A percentile compares a stretch with the other conserved stretches of the same genome.
These are phyloP conservation scores for Berberis vulgaris DNA, from an alignment of 164 flowering plant species.

Conservation along the genomic window DNA sequence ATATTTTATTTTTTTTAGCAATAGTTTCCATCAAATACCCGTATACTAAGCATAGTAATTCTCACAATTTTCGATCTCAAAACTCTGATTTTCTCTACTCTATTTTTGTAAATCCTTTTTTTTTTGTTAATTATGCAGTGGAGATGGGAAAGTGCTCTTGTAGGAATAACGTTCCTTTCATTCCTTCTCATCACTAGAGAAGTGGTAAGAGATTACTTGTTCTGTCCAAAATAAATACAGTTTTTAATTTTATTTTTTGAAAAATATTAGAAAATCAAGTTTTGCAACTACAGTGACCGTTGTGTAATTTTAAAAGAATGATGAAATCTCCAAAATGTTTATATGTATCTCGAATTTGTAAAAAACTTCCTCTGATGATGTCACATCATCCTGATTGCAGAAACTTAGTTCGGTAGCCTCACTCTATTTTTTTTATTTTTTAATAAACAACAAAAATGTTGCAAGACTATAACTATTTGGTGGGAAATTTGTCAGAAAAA, in stretches of 20 bases:
- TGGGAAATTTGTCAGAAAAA: constrained; percentile 24
- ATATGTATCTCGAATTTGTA: too few species aligned
- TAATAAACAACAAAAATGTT: too few species aligned
- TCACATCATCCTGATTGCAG: too few species aligned
- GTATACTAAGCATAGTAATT: too few species aligned
- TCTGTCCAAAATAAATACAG: background rate
- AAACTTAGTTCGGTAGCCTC: too few species aligned
- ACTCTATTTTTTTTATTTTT: too few species aligned
- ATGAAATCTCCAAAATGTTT: too few species aligned
- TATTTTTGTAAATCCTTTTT: background rate
- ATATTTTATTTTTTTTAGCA: too few species aligned
- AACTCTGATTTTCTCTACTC: background rate
- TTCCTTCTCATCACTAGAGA: constrained; percentile 65
- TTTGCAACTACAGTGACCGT: background rate
- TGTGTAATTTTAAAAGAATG: too few species aligned
- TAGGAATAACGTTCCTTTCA: constrained; percentile 71
- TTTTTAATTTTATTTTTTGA: too few species aligned
- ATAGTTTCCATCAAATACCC: too few species aligned
- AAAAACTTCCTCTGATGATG: too few species aligned
- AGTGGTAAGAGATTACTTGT: constrained; percentile 12
- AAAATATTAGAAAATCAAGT: background rate
- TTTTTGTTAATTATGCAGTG: constrained; percentile 48
- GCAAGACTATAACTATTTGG: background rate
- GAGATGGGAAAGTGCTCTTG: constrained; percentile 88
- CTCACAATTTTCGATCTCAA: background rate